Base-by-base conservation (phyloP, 805 yeast genomes). In the Spathaspora girioi region DNA sequence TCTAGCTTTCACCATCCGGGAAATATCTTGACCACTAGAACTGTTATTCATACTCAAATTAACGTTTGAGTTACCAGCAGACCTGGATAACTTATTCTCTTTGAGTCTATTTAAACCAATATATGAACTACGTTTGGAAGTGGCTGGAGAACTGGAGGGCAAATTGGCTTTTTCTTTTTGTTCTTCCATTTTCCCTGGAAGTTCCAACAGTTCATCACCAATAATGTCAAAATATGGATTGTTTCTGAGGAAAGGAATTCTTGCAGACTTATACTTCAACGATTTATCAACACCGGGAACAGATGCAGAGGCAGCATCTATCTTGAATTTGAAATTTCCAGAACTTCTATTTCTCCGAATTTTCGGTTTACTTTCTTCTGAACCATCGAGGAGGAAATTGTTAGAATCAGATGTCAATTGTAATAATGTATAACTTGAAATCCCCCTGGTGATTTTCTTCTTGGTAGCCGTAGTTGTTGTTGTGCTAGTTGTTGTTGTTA, bases 31-130 rank as follows among this genome's bases (percentile, higher is more conserved):
- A 14, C 41, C 38, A 26, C 20, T 35, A 18, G 27, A 32, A 27
- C 43, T 43, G 11, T 45, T 9, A 29, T 29, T 29, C 9, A 23
- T 23, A 6, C 26, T 47, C 27, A 54, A 47, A 46, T 46, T 55
- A 15, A 45, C 51, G 18, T 53, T 51, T 3, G 68, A 60, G 35
- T 50, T 55, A 38, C 54, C 60, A 20, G 42, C 56, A 1, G 65
- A 60, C 17, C 60, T 56, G 4, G 59, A 52, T 31, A 63, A 50
- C 31, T 59, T 52, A 27, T 60, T 59, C 17, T 70, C 75, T 52
- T 73, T 73, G 38, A 73, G 56, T 31, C 75, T 50, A 52, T 70
- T 72, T 50, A 74, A 62, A 0, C 77, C 77, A 50, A 73, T 64
- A 46, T 59, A 68, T 1, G 77, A 72, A 55, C 61, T 70, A n/a